Percentiles rank a stretch among this genome's conserved stretches.
These are phyloP conservation scores for Phytophthora citrophthora DNA, from an alignment of 352 stramenopile genomes.

Conservation along the genomic window DNA sequence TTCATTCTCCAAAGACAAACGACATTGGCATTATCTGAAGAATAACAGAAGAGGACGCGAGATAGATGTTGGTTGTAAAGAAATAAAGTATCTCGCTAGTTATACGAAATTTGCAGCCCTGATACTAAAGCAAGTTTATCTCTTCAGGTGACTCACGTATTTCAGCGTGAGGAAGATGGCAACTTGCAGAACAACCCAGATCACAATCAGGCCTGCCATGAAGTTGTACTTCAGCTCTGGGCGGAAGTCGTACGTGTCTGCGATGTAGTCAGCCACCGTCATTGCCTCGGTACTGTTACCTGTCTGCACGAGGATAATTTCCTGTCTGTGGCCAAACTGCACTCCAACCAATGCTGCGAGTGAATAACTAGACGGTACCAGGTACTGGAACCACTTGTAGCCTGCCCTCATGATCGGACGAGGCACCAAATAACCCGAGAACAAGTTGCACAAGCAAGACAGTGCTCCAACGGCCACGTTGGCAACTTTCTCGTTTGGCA, in stretches of 20 bases:
- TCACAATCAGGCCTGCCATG: conserved; percentile 38
- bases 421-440: conserved; percentile 40
- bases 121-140: conserved; percentile 29
- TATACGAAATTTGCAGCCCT: too few species aligned
- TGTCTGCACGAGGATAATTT: conserved; percentile 8
- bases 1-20: conserved; percentile 15
- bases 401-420: conserved; percentile 11
- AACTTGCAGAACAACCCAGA: conserved; percentile 19
- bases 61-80: background rate
- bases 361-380: conserved; percentile 56
- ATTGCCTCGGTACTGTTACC: background rate
- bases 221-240: conserved; percentile 42
- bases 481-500: background rate
- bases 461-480: conserved; percentile 39
- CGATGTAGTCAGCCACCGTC: conserved; percentile 3
- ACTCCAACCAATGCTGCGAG: conserved; percentile 36
- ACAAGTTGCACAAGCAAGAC: conserved; percentile 35
- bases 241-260: conserved; percentile 47
- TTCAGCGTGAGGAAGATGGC: conserved; percentile 40
- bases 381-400: conserved; percentile 62
- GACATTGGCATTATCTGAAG: conserved; percentile 28
- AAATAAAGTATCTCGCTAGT: background rate
- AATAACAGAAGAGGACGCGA: background rate
- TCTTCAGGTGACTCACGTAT: conserved; percentile 57
- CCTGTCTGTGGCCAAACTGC: conserved; percentile 33